Conservation (phyloP, 345 rosid genomes). For the Turnera subulata region DNA sequence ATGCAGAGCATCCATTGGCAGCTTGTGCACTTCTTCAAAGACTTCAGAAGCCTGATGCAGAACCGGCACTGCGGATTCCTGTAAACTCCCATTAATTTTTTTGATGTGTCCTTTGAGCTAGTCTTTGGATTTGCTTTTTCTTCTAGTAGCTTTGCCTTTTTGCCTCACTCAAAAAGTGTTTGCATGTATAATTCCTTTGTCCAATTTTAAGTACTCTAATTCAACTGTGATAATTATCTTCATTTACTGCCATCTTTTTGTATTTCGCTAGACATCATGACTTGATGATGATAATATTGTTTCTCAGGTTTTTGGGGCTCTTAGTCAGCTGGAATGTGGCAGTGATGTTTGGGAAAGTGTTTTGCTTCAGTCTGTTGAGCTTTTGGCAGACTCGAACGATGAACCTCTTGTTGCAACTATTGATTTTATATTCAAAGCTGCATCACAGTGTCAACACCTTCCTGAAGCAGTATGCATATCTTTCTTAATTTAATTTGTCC, state of each 20-base stretch:
- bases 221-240: conserved; percentile 10
- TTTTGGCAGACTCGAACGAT: conserved; percentile 63
- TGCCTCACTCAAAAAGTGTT: no score
- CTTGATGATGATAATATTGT: conserved; percentile 1
- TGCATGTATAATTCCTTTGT: no score
- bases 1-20: conserved; percentile 87
- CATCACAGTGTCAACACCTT: conserved; percentile 83
- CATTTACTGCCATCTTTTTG: not conserved
- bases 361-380: conserved; percentile 65
- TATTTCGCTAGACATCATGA: not conserved
- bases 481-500: conserved; percentile 14
- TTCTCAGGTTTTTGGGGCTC: conserved; percentile 80
- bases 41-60: conserved; percentile 83
- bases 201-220: no score
- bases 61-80: conserved; percentile 69
- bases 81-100: no score
- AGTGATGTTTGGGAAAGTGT: conserved; percentile 81
- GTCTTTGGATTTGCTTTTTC: conserved; percentile 9
- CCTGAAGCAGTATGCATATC: conserved; percentile 73
- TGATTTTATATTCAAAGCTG: conserved; percentile 84
- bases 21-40: conserved; percentile 87
- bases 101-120: no score
- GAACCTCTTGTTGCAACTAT: conserved; percentile 77
- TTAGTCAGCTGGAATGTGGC: conserved; percentile 82
- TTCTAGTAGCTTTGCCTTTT: conserved; percentile 8